Conservation (phyloP, 176 grass and related monocot species). For the Avena sativa region DNA sequence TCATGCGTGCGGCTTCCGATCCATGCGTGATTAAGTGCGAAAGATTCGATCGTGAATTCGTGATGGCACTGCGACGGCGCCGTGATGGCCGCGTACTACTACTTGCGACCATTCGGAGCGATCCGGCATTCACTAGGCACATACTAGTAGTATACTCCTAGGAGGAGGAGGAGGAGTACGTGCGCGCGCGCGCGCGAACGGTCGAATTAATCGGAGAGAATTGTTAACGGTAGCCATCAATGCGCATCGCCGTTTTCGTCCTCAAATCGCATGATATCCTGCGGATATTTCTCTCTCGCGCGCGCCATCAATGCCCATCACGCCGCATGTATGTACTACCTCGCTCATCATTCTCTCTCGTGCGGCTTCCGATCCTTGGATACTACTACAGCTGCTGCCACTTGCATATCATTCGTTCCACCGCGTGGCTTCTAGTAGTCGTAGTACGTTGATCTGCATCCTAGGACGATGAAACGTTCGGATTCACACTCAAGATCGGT, state of each 20-base stretch:
- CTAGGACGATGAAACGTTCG: too few relatives aligned
- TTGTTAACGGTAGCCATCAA: neutral
- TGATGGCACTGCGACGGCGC: neutral
- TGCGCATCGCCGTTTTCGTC: neutral
- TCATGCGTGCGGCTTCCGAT: too few relatives aligned
- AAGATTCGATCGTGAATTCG: neutral
- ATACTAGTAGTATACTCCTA: too few relatives aligned
- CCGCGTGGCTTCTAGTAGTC: too few relatives aligned
- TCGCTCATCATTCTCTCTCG: too few relatives aligned
- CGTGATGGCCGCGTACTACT: conserved; percentile 5
- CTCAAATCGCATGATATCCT: neutral
- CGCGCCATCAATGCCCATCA: conserved; percentile 18
- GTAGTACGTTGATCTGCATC: too few relatives aligned
- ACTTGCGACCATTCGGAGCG: neutral
- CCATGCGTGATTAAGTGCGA: too few relatives aligned
- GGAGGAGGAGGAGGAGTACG: neutral
- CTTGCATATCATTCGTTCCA: too few relatives aligned
- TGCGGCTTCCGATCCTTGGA: too few relatives aligned
- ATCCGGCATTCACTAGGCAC: too few relatives aligned
- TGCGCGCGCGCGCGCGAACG: neutral
- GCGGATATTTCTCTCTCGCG: neutral
- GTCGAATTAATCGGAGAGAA: neutral
- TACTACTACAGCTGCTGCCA: too few relatives aligned
- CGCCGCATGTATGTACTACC: neutral
- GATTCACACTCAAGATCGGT: too few relatives aligned